phyloP scores from a whole-genome alignment of 2,329 filamentous ascomycete genomes.

The Sporothrix mexicana region DNA sequence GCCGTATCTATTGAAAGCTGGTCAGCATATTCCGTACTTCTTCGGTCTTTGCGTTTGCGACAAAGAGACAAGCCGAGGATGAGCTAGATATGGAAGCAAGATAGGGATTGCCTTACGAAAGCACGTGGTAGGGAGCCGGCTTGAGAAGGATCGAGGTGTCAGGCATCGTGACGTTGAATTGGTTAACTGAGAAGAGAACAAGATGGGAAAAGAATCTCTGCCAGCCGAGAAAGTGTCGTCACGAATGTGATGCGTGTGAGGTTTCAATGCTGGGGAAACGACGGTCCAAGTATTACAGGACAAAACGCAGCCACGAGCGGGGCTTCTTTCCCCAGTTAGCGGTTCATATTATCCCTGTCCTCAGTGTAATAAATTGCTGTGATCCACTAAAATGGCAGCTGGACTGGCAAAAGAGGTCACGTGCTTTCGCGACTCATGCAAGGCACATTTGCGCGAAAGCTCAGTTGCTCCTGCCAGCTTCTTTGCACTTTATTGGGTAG shows the following conservation, averaged over 20 bases:
- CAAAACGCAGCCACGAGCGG: constrained; percentile 22
- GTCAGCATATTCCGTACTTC: constrained; percentile 20
- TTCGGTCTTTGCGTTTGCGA: neutral
- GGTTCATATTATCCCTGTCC: neutral
- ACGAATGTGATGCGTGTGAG: constrained; percentile 1
- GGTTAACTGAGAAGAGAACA: neutral
- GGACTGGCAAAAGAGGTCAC: constrained; percentile 21
- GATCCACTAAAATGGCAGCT: neutral
- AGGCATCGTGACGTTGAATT: constrained; percentile 49
- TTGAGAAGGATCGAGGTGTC: constrained; percentile 61
- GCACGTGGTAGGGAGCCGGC: constrained; percentile 75
- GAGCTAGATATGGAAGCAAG: neutral
- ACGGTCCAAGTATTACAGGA: neutral
- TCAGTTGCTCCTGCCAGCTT: neutral
- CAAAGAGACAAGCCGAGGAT: constrained; percentile 12
- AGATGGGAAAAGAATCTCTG: neutral
- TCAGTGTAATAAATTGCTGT: neutral
- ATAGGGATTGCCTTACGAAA: constrained; percentile 60
- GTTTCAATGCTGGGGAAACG: neutral
- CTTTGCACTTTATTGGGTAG: neutral
- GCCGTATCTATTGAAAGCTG: constrained; percentile 68
- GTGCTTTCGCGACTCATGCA: constrained; percentile 37
- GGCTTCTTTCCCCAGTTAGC: neutral
- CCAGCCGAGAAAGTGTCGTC: constrained; percentile 3
- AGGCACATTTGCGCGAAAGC: neutral